phyloP scores from a whole-genome alignment of 805 yeast genomes.

The Zygoascus biomembranicola region DNA sequence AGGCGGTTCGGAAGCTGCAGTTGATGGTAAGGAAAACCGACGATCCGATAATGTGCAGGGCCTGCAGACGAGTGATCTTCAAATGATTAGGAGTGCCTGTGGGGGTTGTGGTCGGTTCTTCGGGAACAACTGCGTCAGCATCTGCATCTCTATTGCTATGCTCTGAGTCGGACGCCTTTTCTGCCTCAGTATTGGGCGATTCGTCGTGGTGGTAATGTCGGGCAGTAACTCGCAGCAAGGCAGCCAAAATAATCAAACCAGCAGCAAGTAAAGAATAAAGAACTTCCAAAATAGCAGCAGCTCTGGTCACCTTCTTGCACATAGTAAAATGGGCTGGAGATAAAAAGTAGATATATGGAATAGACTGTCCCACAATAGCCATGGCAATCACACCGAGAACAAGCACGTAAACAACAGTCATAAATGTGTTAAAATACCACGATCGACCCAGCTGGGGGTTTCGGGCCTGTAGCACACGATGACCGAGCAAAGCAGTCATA shows the following conservation, averaged over 20 bases:
- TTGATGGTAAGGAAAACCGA: slow-evolving; percentile 20
- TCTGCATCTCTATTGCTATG: background rate
- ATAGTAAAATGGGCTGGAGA: slow-evolving; percentile 36
- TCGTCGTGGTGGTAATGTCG: slow-evolving; percentile 10
- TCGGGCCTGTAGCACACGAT: slow-evolving; percentile 67
- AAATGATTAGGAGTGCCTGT: background rate
- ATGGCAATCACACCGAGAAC: slow-evolving; percentile 54
- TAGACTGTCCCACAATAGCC: slow-evolving; percentile 56
- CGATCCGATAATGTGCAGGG: background rate
- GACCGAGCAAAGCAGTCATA: slow-evolving; percentile 57
- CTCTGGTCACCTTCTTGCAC: slow-evolving; percentile 49
- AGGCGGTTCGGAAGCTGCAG: slow-evolving; percentile 28
- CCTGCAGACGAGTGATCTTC: background rate
- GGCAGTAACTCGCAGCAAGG: background rate
- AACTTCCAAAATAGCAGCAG: slow-evolving; percentile 39
- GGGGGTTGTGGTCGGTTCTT: too few species aligned
- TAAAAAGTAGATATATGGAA: slow-evolving; percentile 53
- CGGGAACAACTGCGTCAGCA: background rate
- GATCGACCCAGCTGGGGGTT: slow-evolving; percentile 63
- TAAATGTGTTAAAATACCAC: slow-evolving; percentile 38
- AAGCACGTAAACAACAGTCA: slow-evolving; percentile 43
- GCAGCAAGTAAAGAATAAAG: slow-evolving; percentile 50
- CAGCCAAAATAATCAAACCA: background rate
- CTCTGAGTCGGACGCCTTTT: background rate
- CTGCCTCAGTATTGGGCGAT: slow-evolving; percentile 5